phyloP scores from a whole-genome alignment of 164 flowering plant species.

The Saururus chinensis region DNA sequence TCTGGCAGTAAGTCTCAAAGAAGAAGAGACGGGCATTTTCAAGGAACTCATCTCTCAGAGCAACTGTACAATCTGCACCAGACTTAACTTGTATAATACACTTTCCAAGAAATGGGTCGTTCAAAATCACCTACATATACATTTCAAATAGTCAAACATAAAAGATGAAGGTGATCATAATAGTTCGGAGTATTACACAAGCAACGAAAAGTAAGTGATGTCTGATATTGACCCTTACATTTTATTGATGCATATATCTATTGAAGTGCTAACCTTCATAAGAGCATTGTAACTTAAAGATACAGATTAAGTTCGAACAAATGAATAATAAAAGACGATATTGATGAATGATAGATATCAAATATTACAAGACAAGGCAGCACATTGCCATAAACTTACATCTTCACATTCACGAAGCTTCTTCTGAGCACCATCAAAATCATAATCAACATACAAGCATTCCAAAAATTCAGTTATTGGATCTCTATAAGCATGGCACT shows the following conservation, averaged over 20 bases:
- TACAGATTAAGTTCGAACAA: too few species aligned
- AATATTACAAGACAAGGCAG: neutral
- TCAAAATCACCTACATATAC: conserved; percentile 63
- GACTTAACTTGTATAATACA: too few species aligned
- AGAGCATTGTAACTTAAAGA: too few species aligned
- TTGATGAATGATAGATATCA: too few species aligned
- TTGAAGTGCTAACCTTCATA: too few species aligned
- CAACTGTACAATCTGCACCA: conserved; percentile 79
- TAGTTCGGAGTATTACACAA: too few species aligned
- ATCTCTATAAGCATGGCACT: conserved; percentile 69
- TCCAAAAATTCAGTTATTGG: conserved; percentile 93
- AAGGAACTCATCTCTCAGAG: conserved; percentile 86
- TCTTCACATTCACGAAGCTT: conserved; percentile 92
- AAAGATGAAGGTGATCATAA: neutral
- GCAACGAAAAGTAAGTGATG: neutral
- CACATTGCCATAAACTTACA: conserved; percentile 32
- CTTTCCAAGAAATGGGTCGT: conserved; percentile 97
- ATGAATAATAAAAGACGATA: too few species aligned
- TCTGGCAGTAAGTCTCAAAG: conserved; percentile 89
- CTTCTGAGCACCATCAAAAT: conserved; percentile 93
- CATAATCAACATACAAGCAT: conserved; percentile 84
- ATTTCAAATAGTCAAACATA: neutral
- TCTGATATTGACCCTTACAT: too few species aligned
- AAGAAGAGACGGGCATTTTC: conserved; percentile 97
- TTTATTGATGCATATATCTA: too few species aligned